Evolutionary conservation across 163 green algal genomes (phyloP).

Genomic region (Scenedesmus sp.): DNA sequence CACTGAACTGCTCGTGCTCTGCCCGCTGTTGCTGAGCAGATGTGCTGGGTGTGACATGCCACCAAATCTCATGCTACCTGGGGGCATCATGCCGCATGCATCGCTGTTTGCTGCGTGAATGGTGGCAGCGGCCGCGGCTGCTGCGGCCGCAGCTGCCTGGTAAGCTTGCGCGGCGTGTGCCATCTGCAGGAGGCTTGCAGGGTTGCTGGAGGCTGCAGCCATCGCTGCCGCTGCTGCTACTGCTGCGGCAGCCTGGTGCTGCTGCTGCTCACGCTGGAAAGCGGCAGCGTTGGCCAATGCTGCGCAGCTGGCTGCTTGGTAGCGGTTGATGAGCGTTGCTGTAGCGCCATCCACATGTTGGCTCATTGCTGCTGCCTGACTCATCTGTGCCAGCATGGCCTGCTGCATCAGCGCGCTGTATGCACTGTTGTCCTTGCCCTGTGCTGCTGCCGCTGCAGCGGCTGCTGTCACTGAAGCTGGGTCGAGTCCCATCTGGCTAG

Average conservation of each 20-base stretch:
- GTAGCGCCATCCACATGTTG: slow-evolving; percentile 38
- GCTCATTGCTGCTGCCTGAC: slow-evolving; percentile 7
- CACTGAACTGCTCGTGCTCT: neutral
- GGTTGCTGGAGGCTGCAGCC: slow-evolving; percentile 38
- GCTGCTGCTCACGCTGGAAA: slow-evolving; percentile 48
- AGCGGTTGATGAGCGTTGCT: slow-evolving; percentile 53
- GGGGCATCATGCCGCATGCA: neutral
- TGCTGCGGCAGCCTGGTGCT: slow-evolving; percentile 45
- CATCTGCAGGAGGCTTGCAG: slow-evolving; percentile 36
- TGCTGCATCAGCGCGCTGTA: neutral
- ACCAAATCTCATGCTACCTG: neutral
- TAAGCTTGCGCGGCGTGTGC: slow-evolving; percentile 35
- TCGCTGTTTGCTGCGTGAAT: neutral
- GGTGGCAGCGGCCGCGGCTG: slow-evolving; percentile 29
- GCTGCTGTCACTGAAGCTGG: neutral
- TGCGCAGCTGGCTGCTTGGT: slow-evolving; percentile 43
- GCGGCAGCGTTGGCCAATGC: slow-evolving; percentile 44
- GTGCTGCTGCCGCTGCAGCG: neutral
- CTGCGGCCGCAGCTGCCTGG: slow-evolving; percentile 26
- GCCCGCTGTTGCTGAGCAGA: slow-evolving; percentile 25
- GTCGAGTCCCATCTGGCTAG: neutral
- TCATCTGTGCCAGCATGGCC: slow-evolving; percentile 20
- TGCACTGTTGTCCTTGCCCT: neutral
- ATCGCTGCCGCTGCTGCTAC: slow-evolving; percentile 40
- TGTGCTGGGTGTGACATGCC: neutral